These are phyloP conservation scores for Suillus lakei DNA, from an alignment of 768 basidiomycete species.

Conservation along the genomic window DNA sequence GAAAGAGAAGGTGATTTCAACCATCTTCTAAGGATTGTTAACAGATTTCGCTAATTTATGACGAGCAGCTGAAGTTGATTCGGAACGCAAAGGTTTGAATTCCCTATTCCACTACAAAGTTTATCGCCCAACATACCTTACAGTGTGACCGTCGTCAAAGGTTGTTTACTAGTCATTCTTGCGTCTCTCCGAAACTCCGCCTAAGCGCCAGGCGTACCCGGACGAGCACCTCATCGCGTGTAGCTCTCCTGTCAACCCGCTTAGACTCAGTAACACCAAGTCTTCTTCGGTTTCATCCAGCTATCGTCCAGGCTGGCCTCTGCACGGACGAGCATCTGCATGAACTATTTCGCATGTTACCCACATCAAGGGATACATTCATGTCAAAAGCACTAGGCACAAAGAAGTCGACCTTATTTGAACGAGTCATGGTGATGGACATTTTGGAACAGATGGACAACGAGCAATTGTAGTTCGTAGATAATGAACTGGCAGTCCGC, in stretches of 20 bases:
- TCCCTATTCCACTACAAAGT: neutral
- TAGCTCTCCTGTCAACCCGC: neutral
- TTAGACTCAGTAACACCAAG: conserved; percentile 5
- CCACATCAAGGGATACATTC: neutral
- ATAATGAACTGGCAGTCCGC: neutral
- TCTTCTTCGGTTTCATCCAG: neutral
- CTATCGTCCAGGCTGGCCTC: neutral
- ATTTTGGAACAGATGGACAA: neutral
- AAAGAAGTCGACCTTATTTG: neutral
- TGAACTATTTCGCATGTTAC: neutral
- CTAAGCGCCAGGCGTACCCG: neutral
- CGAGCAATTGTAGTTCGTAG: neutral
- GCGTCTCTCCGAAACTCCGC: neutral
- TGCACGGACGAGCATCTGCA: neutral
- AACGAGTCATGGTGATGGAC: neutral
- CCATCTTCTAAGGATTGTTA: neutral
- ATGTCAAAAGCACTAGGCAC: neutral
- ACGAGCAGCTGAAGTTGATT: neutral
- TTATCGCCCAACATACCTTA: neutral
- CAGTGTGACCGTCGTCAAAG: neutral
- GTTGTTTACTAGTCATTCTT: neutral
- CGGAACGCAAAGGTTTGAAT: neutral
- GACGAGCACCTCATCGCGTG: neutral
- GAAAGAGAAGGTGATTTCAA: neutral
- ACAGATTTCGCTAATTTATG: neutral